Evolutionary conservation across 371 early-diverging fungal species (phyloP).

Genomic region (Capniomyces stellatus): DNA sequence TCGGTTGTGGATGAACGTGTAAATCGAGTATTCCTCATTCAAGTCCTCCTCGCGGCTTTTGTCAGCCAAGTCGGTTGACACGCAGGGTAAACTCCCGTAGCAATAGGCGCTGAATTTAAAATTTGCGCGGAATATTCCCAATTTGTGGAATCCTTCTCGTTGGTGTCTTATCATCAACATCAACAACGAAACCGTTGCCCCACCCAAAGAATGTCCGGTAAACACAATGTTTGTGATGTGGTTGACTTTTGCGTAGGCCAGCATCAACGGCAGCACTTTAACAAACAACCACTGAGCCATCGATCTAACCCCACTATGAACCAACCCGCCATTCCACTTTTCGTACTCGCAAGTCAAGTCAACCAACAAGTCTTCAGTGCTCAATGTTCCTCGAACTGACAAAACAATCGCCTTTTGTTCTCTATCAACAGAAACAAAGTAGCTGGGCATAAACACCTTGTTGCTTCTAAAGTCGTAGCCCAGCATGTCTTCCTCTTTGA

Average conservation of each 20-base stretch:
- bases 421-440: conserved; percentile 56
- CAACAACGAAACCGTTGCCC: conserved; percentile 52
- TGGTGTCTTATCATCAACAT: conserved; percentile 55
- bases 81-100: conserved; percentile 44
- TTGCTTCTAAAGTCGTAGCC: conserved; percentile 53
- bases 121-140: conserved; percentile 7
- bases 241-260: conserved; percentile 44
- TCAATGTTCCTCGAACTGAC: conserved; percentile 62
- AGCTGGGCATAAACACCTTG: conserved; percentile 58
- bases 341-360: conserved; percentile 74
- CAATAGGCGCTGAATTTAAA: conserved; percentile 31
- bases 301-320: conserved; percentile 64
- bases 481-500: conserved; percentile 50
- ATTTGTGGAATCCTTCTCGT: conserved; percentile 19
- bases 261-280: conserved; percentile 43
- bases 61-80: conserved; percentile 45
- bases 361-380: conserved; percentile 61
- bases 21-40: conserved; percentile 24
- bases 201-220: conserved; percentile 74
- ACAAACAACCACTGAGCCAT: conserved; percentile 62
- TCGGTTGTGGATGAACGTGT: conserved; percentile 53
- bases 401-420: conserved; percentile 50
- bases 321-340: conserved; percentile 69
- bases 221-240: conserved; percentile 30
- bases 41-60: conserved; percentile 31